Conservation (phyloP, 2,329 filamentous ascomycete species). For the Diplodia mutila region DNA sequence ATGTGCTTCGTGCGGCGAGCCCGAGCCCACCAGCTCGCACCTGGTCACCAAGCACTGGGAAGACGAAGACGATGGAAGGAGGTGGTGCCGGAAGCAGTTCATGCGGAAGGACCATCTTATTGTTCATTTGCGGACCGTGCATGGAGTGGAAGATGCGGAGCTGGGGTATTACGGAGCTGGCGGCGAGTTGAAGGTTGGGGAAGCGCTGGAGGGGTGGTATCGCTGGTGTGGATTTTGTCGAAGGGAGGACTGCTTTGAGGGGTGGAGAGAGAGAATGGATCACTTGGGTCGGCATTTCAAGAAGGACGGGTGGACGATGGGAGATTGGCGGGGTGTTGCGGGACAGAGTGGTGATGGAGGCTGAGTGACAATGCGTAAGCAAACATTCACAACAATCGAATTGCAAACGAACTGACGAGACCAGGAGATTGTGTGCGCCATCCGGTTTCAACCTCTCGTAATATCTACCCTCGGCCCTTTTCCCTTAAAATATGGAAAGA, state of each 20-base stretch:
- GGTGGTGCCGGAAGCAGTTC: slow-evolving; percentile 3
- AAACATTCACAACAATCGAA: too few relatives aligned
- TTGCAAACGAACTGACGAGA: too few relatives aligned
- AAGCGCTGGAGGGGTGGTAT: background rate
- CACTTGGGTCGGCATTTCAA: slow-evolving; percentile 3
- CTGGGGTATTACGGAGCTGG: background rate
- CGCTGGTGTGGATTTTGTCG: slow-evolving; percentile 9
- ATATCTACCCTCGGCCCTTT: too few relatives aligned
- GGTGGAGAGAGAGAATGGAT: slow-evolving; percentile 8
- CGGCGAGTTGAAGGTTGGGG: background rate
- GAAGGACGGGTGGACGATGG: background rate
- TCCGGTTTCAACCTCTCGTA: too few relatives aligned
- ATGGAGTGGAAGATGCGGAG: background rate
- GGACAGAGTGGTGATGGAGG: background rate
- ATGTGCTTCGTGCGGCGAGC: background rate
- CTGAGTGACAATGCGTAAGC: too few relatives aligned
- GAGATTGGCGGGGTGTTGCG: background rate
- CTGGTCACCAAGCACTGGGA: background rate
- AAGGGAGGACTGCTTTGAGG: background rate
- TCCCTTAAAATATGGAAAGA: too few relatives aligned
- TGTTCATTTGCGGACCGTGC: background rate
- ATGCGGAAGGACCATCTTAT: background rate
- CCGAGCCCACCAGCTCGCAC: background rate
- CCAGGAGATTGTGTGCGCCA: too few relatives aligned
- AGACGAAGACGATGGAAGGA: background rate